These are phyloP conservation scores for Asterochloris erici DNA, from an alignment of 139 green algal genomes.

Conservation along the genomic window DNA sequence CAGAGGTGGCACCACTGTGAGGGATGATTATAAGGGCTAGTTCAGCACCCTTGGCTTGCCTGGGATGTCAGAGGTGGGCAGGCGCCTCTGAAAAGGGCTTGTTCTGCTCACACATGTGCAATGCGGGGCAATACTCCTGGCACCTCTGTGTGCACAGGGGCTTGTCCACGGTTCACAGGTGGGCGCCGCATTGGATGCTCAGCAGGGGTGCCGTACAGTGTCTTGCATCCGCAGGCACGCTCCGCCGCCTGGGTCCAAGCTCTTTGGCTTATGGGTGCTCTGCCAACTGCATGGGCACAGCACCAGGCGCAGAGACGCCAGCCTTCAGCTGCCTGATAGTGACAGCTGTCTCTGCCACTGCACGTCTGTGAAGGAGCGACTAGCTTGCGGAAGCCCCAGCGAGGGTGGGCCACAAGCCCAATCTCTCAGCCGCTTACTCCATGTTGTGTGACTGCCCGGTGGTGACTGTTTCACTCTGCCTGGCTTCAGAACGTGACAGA, in stretches of 20 bases:
- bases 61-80: too few relatives aligned
- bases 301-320: not conserved
- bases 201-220: too few relatives aligned
- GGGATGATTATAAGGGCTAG: too few relatives aligned
- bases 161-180: too few relatives aligned
- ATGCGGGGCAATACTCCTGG: too few relatives aligned
- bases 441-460: not conserved
- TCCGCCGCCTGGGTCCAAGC: not conserved
- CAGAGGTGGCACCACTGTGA: too few relatives aligned
- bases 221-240: too few relatives aligned
- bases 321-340: not conserved
- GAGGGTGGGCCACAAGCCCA: not conserved
- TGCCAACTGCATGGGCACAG: not conserved
- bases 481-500: constrained; percentile 67
- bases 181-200: too few relatives aligned
- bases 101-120: too few relatives aligned
- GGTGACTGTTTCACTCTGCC: not conserved
- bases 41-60: too few relatives aligned
- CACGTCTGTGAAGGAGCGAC: not conserved
- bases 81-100: too few relatives aligned
- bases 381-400: not conserved
- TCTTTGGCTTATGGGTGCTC: not conserved
- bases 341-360: not conserved
- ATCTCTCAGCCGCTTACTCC: not conserved
- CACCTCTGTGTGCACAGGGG: too few relatives aligned